phyloP scores from a whole-genome alignment of 345 rosid genomes.

The Turritis glabra region DNA sequence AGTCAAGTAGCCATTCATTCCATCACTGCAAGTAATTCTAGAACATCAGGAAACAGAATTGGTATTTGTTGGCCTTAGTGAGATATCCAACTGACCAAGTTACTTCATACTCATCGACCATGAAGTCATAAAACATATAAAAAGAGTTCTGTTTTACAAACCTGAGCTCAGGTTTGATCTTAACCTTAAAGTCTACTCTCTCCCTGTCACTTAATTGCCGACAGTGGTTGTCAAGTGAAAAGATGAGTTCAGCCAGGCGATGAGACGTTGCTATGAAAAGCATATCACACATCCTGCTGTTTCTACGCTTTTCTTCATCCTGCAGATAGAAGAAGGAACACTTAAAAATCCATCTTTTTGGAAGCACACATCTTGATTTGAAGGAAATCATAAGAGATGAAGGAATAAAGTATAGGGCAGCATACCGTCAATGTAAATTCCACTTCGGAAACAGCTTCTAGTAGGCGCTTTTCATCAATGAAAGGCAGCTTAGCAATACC shows the following conservation, averaged over 20 bases:
- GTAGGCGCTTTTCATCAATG: conserved; percentile 88
- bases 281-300: conserved; percentile 83
- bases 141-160: conserved; percentile 37
- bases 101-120: not conserved
- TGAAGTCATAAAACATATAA: not conserved
- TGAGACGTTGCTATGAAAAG: conserved; percentile 84
- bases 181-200: conserved; percentile 58
- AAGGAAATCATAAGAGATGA: not conserved
- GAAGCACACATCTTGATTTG: conserved; percentile 14
- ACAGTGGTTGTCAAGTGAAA: conserved; percentile 72
- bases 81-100: not conserved
- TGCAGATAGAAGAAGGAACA: conserved; percentile 29
- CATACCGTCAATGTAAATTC: conserved; percentile 79
- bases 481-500: conserved; percentile 97
- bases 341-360: not conserved
- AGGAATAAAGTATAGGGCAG: not conserved
- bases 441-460: conserved; percentile 71
- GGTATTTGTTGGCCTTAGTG: not conserved
- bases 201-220: conserved; percentile 59
- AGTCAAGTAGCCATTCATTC: conserved; percentile 92
- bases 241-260: conserved; percentile 77
- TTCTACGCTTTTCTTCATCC: conserved; percentile 92
- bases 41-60: conserved; percentile 39
- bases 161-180: conserved; percentile 77
- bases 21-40: conserved; percentile 81